Percentiles rank a stretch among this genome's conserved stretches.
Conservation (phyloP, 139 green algal species). For the Nannochloris sp. region DNA sequence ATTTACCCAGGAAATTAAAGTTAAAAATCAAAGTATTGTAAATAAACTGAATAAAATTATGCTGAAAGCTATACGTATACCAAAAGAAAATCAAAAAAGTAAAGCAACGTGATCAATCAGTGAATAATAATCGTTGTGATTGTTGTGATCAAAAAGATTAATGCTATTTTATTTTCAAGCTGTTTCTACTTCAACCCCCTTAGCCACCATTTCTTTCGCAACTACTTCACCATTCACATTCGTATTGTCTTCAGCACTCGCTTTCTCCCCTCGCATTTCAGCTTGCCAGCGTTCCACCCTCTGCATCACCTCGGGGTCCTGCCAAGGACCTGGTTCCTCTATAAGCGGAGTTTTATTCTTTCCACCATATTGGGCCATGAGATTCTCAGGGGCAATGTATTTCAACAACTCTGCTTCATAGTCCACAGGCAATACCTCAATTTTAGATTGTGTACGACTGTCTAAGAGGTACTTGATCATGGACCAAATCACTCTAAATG, state of each 20-base stretch:
- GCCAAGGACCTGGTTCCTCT: conserved; percentile 78
- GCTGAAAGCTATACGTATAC: not conserved
- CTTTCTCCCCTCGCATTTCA: not conserved
- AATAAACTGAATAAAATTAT: not conserved
- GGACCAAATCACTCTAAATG: conserved; percentile 66
- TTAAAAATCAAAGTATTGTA: not conserved
- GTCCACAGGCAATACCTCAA: conserved; percentile 56
- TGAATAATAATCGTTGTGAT: not conserved
- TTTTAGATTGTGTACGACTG: conserved; percentile 66
- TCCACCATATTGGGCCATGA: conserved; percentile 75
- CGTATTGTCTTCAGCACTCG: no score
- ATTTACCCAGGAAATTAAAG: not conserved
- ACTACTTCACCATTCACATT: no score
- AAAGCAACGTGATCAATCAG: not conserved
- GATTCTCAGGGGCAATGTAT: conserved; percentile 61
- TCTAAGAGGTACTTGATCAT: conserved; percentile 72
- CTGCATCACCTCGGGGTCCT: conserved; percentile 45
- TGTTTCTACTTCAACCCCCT: not conserved
- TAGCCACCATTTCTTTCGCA: not conserved
- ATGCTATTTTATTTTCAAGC: not conserved
- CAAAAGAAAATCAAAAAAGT: not conserved
- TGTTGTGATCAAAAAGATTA: no score
- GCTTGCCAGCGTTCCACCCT: conserved; percentile 15
- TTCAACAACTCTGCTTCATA: conserved; percentile 66
- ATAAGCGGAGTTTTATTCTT: conserved; percentile 21